Base-by-base conservation (phyloP, 2,329 filamentous ascomycete species). In the Talaromyces atroroseus region DNA sequence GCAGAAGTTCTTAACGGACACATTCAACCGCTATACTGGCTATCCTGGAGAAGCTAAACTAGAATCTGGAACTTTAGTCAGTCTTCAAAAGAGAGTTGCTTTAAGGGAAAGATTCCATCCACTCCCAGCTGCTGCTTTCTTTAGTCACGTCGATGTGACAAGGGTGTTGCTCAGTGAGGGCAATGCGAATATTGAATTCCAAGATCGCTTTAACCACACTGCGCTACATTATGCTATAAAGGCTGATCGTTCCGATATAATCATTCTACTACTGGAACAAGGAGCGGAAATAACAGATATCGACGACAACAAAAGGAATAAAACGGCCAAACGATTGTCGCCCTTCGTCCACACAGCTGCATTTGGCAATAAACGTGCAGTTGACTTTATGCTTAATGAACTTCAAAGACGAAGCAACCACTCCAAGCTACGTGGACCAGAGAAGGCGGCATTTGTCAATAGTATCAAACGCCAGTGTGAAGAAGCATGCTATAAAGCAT, bases 191-290 rank as follows among this genome's bases (percentile, higher is more conserved):
- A n/a, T 54, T 42, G 11, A 54, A 32, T 49, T 54, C n/a, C 16
- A 49, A 11, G 36, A 49, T 49, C 3, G 16, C 1, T 14, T 10
- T 18, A 14, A 20, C 12, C 20, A 29, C 2, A 49, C 45, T 42
- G 52, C 52, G 18, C 45, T 54, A 40, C 52, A 44, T 54, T 54
- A 18, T 18, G 32, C 52, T 49, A 40, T 44, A 49, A 44, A 32
- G 18, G n/a, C 8, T 16, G 45, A 49, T 32, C 45, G 32, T 49
- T 16, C 24, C 16, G 45, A 54, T 21, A 44, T 44, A 21, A 49
- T 54, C 23, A 44, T 42, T 44, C 14, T 54, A 32, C 45, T 49
- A 20, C 45, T 49, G 34, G 52, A 54, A 16, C 45, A 44, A 54
- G 45, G 52, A 54, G 32, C 52, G 29, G 16, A 21, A 29, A 49